Conservation (phyloP, 768 basidiomycete species). For the Postia placenta region DNA sequence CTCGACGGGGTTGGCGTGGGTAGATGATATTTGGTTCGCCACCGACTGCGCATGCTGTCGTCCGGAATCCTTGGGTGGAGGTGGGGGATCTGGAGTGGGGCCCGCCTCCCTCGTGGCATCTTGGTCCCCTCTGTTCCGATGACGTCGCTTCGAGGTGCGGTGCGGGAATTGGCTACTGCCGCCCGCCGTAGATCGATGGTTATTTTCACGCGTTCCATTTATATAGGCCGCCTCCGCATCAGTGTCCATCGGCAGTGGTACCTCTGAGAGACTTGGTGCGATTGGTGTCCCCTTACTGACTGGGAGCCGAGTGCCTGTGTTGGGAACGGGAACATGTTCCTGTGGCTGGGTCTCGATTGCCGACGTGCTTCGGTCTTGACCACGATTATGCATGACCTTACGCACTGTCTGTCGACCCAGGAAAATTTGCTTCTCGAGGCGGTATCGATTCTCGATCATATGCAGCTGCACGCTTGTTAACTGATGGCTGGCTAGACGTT, state of each 20-base stretch:
- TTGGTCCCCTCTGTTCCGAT: not conserved
- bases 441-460: conserved; percentile 89
- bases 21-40: not conserved
- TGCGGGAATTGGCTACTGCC: not conserved
- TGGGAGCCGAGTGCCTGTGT: conserved; percentile 20
- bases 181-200: not conserved
- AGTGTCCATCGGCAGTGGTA: conserved; percentile 68
- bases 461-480: conserved; percentile 45
- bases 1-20: conserved; percentile 5
- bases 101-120: conserved; percentile 6
- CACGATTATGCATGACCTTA: conserved; percentile 35
- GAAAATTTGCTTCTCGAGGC: conserved; percentile 77
- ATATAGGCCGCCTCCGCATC: conserved; percentile 74
- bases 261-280: conserved; percentile 37
- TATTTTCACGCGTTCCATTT: conserved; percentile 18
- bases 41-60: not conserved
- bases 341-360: conserved; percentile 18
- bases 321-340: conserved; percentile 18
- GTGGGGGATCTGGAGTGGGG: conserved; percentile 16
- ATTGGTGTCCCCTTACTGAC: conserved; percentile 4
- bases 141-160: conserved; percentile 1
- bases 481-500: not conserved
- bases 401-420: conserved; percentile 73
- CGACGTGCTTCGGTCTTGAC: conserved; percentile 15
- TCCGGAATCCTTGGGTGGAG: conserved; percentile 5